Conservation (phyloP, 805 yeast species). For the Lipomyces lipofer region DNA sequence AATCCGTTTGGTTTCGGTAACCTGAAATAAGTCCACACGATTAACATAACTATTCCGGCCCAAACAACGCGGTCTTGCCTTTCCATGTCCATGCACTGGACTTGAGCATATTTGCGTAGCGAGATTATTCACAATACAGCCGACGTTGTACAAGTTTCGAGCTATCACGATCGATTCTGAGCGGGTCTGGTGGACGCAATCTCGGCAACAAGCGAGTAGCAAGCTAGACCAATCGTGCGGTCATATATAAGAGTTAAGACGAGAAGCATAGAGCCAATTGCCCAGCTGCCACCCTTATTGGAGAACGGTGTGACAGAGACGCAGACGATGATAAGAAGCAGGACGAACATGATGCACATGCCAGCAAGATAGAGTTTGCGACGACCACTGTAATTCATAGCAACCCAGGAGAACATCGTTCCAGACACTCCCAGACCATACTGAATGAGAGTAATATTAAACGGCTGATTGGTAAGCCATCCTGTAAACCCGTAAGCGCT, state of each 20-base stretch:
- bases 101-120: conserved; percentile 49
- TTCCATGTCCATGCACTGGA: conserved; percentile 42
- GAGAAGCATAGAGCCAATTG: conserved; percentile 47
- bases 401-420: conserved; percentile 14
- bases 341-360: neutral
- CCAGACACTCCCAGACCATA: conserved; percentile 13
- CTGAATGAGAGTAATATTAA: conserved; percentile 4
- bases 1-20: conserved; percentile 61
- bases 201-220: conserved; percentile 47
- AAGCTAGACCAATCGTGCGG: conserved; percentile 48
- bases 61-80: conserved; percentile 17
- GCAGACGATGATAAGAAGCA: conserved; percentile 27
- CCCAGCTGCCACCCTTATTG: conserved; percentile 29
- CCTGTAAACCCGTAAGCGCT: conserved; percentile 30
- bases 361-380: conserved; percentile 30
- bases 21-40: conserved; percentile 51
- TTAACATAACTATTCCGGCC: conserved; percentile 42
- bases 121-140: conserved; percentile 31
- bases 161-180: conserved; percentile 48
- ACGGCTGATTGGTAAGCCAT: conserved; percentile 9
- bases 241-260: conserved; percentile 51
- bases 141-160: conserved; percentile 39
- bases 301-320: conserved; percentile 15
- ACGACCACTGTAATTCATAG: conserved; percentile 10
- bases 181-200: conserved; percentile 46